Evolutionary conservation across 2,329 filamentous ascomycete species (phyloP).

Genomic region (Berkeleyomyces basicola): DNA sequence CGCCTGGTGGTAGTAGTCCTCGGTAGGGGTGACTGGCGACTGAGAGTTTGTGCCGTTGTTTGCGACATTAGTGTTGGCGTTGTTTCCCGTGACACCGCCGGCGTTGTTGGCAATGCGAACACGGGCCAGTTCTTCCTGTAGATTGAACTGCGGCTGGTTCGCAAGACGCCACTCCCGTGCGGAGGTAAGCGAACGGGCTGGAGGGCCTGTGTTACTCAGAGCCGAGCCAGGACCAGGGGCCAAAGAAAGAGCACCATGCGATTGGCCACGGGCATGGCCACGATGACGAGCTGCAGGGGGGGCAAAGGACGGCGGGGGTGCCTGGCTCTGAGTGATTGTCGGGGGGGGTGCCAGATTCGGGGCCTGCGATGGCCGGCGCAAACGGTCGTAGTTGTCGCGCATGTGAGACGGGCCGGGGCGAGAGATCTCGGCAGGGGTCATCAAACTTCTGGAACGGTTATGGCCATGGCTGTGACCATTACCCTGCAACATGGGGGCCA

Average conservation of each 20-base stretch:
- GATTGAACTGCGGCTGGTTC: conserved; percentile 8
- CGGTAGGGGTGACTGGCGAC: conserved; percentile 10
- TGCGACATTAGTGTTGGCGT: not conserved
- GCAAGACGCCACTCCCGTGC: conserved; percentile 5
- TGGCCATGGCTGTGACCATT: conserved; percentile 6
- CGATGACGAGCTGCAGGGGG: not conserved
- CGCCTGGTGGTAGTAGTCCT: conserved; percentile 7
- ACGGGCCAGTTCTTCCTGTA: conserved; percentile 10
- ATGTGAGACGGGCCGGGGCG: conserved; percentile 5
- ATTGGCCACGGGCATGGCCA: conserved; percentile 10
- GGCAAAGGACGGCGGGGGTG: not conserved
- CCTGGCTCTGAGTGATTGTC: not conserved
- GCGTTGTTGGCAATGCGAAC: not conserved
- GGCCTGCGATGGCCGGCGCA: conserved; percentile 9
- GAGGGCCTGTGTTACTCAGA: not conserved
- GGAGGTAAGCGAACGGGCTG: not conserved
- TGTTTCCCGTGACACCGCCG: not conserved
- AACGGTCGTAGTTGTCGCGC: conserved; percentile 9
- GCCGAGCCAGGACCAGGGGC: not conserved
- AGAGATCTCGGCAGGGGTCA: conserved; percentile 12
- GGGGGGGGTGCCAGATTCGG: not conserved
- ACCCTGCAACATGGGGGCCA: not conserved
- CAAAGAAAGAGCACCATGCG: conserved; percentile 6
- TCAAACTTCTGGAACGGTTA: conserved; percentile 9
- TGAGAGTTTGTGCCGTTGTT: conserved; percentile 12